Base-by-base conservation (phyloP, 331 rosid species). In the Erythrophleum ivorense region DNA sequence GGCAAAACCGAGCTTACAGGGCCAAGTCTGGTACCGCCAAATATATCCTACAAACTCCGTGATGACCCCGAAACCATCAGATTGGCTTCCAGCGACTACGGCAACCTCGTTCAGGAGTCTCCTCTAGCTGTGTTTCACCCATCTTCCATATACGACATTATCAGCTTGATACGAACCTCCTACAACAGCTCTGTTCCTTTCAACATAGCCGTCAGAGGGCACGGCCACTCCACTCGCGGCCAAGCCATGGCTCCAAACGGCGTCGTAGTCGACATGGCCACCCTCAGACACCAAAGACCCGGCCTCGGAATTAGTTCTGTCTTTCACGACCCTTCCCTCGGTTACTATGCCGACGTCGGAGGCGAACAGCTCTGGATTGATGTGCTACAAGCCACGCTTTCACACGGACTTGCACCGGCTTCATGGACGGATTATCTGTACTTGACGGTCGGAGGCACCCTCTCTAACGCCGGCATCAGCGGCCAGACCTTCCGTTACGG, bases 341-440 rank as follows among this genome's bases (percentile, higher is more conserved):
- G 91, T 19, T 78, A 82, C 53, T 91, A 90, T 71, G 95, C 84
- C 14, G 98, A 94, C 31, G 95, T 93, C 6, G 97, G 97, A 3
- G 97, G 97, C 0, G 98, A 91, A 12, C 88, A 91, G 80, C 88
- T 91, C 0, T 93, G 98, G 98, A 77, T 88, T 11, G 91, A 93
- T 67, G 94, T 95, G 16, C 66, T 93, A 49, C 60, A 86, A 7
- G 81, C 84, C 55, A 81, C 96, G 0, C 80, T 91, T 15, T 77
- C 75, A 70, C 81, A 85, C 77, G 98, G 98, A 79, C 73, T 90
- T 54, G 82, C 97, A 73, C 98, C 97, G 7, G 84, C 86, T 18
- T 87, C 98, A 2, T 95, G 97, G 97, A 95, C 98, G 2, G 98
- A 95, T 82, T 95, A 95, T 75, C 38, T 95, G 75, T 88, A 91